These are phyloP conservation scores for Usnea hakonensis DNA, from an alignment of 495 filamentous ascomycete genomes.

Conservation along the genomic window DNA sequence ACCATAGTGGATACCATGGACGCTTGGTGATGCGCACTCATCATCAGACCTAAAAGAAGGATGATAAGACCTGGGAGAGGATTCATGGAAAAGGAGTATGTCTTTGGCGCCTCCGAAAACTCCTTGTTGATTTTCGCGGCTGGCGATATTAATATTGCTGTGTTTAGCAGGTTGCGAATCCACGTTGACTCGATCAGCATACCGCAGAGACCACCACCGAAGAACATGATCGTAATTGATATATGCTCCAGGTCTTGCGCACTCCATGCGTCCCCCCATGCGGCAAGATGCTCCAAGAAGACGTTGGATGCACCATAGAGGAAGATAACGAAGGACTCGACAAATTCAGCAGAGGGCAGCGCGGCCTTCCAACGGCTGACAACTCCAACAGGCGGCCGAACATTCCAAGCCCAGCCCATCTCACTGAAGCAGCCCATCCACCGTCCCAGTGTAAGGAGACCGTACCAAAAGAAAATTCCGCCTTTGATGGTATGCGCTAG, in stretches of 20 bases:
- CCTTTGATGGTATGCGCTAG: conserved; percentile 94
- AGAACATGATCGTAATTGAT: conserved; percentile 88
- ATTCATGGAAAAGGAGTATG: conserved; percentile 74
- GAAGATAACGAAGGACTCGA: conserved; percentile 82
- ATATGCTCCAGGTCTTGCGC: conserved; percentile 83
- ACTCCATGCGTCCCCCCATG: conserved; percentile 61
- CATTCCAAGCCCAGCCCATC: conserved; percentile 94
- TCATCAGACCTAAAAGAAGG: conserved; percentile 82
- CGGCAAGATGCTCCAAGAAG: conserved; percentile 81
- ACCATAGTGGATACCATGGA: conserved; percentile 85
- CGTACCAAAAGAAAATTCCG: conserved; percentile 96
- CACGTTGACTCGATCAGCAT: conserved; percentile 81
- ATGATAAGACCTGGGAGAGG: conserved; percentile 84
- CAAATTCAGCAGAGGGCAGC: conserved; percentile 76
- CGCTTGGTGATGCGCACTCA: conserved; percentile 83
- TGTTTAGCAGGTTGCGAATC: conserved; percentile 65
- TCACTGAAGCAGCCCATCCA: conserved; percentile 88
- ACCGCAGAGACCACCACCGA: conserved; percentile 89
- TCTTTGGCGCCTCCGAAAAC: conserved; percentile 50
- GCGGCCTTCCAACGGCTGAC: conserved; percentile 52
- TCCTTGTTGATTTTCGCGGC: conserved; percentile 33
- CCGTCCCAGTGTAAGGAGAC: conserved; percentile 77
- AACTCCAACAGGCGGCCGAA: conserved; percentile 52
- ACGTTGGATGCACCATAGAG: conserved; percentile 84
- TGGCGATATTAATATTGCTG: conserved; percentile 42